Evolutionary conservation across 2,329 filamentous ascomycete species (phyloP).

Genomic region (Acrodontium crateriforme): DNA sequence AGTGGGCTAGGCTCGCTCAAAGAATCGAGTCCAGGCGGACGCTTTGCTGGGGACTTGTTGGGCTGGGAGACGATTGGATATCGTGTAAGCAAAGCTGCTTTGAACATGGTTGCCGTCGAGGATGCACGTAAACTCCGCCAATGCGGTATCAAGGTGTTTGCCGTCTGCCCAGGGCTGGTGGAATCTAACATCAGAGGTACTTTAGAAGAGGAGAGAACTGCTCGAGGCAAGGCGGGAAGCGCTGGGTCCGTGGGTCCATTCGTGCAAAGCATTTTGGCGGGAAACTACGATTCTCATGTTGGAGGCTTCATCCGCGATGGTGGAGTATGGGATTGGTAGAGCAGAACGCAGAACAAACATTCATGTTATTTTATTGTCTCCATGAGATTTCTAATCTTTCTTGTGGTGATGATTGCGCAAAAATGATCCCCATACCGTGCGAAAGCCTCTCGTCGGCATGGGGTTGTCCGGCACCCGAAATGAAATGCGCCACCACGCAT

Average conservation of each 20-base stretch:
- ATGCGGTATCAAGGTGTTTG: background rate
- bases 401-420: too few relatives aligned
- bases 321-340: background rate
- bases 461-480: too few relatives aligned
- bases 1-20: background rate
- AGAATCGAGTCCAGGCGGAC: background rate
- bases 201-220: background rate
- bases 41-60: background rate
- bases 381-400: too few relatives aligned
- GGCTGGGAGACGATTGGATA: background rate
- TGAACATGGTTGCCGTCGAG: constrained; percentile 1
- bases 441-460: too few relatives aligned
- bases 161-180: background rate
- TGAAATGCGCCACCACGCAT: too few relatives aligned
- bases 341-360: too few relatives aligned
- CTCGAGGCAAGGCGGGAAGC: background rate
- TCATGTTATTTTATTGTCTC: too few relatives aligned
- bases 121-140: background rate
- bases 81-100: background rate
- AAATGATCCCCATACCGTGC: too few relatives aligned
- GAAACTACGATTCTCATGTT: background rate
- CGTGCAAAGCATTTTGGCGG: background rate
- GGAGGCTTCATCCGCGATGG: background rate
- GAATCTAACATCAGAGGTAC: background rate
- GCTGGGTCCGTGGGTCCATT: background rate